These are phyloP conservation scores for Lasiosphaeria hispida DNA, from an alignment of 495 filamentous ascomycete species.

Conservation along the genomic window DNA sequence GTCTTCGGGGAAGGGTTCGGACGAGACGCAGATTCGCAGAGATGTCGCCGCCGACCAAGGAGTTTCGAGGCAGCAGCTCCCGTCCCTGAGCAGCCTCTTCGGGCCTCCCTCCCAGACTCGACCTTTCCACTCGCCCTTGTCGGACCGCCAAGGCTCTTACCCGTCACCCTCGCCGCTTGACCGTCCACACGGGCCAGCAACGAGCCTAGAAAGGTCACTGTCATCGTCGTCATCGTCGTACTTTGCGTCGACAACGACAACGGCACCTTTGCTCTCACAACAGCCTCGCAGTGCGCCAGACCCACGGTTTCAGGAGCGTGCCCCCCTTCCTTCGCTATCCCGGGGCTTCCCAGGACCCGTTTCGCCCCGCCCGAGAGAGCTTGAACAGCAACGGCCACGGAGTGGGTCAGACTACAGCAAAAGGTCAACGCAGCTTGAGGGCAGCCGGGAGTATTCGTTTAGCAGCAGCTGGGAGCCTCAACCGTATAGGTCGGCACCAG, in stretches of 20 bases:
- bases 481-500: slow-evolving; percentile 22
- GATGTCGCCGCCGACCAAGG: slow-evolving; percentile 26
- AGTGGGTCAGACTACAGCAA: slow-evolving; percentile 25
- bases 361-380: slow-evolving; percentile 36
- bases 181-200: slow-evolving; percentile 30
- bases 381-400: slow-evolving; percentile 29
- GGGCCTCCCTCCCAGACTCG: slow-evolving; percentile 40
- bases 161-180: slow-evolving; percentile 44
- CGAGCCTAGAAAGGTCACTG: slow-evolving; percentile 16
- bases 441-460: slow-evolving; percentile 27
- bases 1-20: slow-evolving; percentile 35
- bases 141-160: slow-evolving; percentile 43
- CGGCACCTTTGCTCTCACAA: slow-evolving; percentile 11
- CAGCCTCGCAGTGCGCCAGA: slow-evolving; percentile 46
- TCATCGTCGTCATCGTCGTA: slow-evolving; percentile 45
- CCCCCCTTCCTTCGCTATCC: slow-evolving; percentile 38
- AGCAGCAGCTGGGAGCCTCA: slow-evolving; percentile 17
- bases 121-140: slow-evolving; percentile 42
- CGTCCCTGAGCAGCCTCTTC: slow-evolving; percentile 54
- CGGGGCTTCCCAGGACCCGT: slow-evolving; percentile 42
- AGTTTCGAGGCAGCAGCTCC: slow-evolving; percentile 47
- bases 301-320: slow-evolving; percentile 37
- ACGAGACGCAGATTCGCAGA: slow-evolving; percentile 33
- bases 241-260: slow-evolving; percentile 36
- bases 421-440: slow-evolving; percentile 35